Base-by-base conservation (phyloP, 208 protist species). In the Porcisia hertigi region DNA sequence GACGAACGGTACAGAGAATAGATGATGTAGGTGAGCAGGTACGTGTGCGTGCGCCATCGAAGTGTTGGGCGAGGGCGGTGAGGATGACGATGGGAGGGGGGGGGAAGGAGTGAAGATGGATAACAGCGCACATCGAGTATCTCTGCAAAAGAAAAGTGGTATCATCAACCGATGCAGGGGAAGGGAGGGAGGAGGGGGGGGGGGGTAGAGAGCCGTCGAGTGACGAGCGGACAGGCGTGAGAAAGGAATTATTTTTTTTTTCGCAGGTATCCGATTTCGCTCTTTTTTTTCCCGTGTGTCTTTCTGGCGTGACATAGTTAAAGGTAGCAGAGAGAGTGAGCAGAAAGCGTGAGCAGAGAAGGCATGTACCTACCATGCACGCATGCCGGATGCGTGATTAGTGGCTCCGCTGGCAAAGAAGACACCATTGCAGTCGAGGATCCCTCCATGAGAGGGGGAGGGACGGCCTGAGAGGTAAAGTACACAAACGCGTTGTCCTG, bases 401-500 rank as follows among this genome's bases (percentile, higher is more conserved):
- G 65, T 11, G 47, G 65, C 47, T 14, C 45, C 47, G 47, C n/a
- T 4, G 0, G 25, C 30, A 55, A 16, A 30, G 65, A 18, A 20
- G 45, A 54, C 5, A 23, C 5, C 25, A 55, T 34, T 25, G 65
- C 2, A 20, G 65, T 53, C 4, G 47, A 52, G 1, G 65, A 3
- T 4, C 25, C 65, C 25, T 16, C 25, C 45, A 70, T 41, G n/a
- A 14, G 8, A 52, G 47, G 25, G 41, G 43, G 25, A 9, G 47
- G 65, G 45, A 25, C 2, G n/a, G 45, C 14, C 25, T 41, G 65
- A 41, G 65, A 52, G 45, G 65, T 70, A 14, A 70, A 34, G 45
- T 70, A 70, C 65, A 70, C 65, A 12, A 57, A 70, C 45, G 41
- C n/a, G 14, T 70, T n/a, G 65, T 39, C 20, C 12, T 57, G 45